These are phyloP conservation scores for Cyclanthera cordifolia DNA, from an alignment of 306 rosid species.

Conservation along the genomic window DNA sequence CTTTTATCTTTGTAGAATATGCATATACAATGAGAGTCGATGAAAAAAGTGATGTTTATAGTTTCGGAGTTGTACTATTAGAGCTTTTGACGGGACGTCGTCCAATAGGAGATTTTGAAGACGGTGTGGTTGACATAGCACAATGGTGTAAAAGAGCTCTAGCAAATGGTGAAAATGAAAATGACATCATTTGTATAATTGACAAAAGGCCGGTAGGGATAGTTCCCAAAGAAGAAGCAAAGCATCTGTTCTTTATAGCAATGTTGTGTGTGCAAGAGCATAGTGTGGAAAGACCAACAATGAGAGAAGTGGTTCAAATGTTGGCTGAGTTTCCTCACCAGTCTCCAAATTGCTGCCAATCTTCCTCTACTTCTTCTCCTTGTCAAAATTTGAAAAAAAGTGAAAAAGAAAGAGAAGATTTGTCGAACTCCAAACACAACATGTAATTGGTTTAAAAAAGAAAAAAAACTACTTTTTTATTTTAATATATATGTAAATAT, in stretches of 20 bases:
- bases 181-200: conserved; percentile 23
- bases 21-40: conserved; percentile 75
- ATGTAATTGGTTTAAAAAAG: not conserved
- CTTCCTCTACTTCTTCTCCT: conserved; percentile 28
- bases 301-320: conserved; percentile 91
- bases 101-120: conserved; percentile 71
- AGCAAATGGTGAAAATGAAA: conserved; percentile 35
- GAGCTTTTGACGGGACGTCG: conserved; percentile 61
- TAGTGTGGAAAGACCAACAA: conserved; percentile 71
- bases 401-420: conserved; percentile 1
- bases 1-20: conserved; percentile 37
- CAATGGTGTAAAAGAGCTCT: conserved; percentile 55
- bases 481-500: not conserved
- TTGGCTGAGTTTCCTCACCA: conserved; percentile 48
- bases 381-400: conserved; percentile 14
- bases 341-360: conserved; percentile 12
- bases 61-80: conserved; percentile 58
- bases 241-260: conserved; percentile 62
- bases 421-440: not conserved
- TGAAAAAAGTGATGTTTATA: conserved; percentile 78
- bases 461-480: not conserved
- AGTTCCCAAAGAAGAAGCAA: conserved; percentile 53
- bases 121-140: conserved; percentile 53
- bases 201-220: conserved; percentile 33
- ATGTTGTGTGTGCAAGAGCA: conserved; percentile 56